Conservation (phyloP, 495 filamentous ascomycete species). For the Beverwykella pulmonaria region DNA sequence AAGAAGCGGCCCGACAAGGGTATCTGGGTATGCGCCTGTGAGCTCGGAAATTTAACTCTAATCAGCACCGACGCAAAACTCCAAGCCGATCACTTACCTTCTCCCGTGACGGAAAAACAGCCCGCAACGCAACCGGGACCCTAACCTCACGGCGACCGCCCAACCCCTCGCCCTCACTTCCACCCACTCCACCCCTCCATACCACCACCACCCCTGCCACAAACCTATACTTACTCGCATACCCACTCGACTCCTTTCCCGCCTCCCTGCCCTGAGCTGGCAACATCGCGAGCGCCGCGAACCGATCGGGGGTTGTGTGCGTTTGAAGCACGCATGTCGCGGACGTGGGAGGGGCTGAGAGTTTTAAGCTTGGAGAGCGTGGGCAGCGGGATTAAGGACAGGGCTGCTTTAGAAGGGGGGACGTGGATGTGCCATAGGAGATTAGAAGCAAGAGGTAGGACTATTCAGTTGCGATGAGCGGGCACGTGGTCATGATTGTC, state of each 20-base stretch:
- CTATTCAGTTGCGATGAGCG: slow-evolving; percentile 63
- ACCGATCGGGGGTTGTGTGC: slow-evolving; percentile 52
- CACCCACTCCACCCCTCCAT: slow-evolving; percentile 54
- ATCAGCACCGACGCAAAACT: slow-evolving; percentile 36
- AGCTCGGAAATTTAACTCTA: slow-evolving; percentile 47
- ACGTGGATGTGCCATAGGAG: slow-evolving; percentile 16
- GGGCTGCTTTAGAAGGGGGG: slow-evolving; percentile 31
- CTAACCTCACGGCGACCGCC: slow-evolving; percentile 52
- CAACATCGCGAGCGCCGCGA: slow-evolving; percentile 59
- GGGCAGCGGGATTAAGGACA: slow-evolving; percentile 45
- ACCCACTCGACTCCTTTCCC: slow-evolving; percentile 54
- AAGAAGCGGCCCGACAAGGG: slow-evolving; percentile 47
- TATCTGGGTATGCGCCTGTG: slow-evolving; percentile 19
- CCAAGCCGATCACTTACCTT: slow-evolving; percentile 12
- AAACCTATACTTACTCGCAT: slow-evolving; percentile 52
- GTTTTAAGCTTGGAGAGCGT: slow-evolving; percentile 46
- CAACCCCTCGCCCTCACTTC: no score
- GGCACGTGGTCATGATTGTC: slow-evolving; percentile 22
- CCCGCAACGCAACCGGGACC: slow-evolving; percentile 47
- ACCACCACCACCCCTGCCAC: slow-evolving; percentile 62
- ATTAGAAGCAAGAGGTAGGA: slow-evolving; percentile 56
- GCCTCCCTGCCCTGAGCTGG: slow-evolving; percentile 54
- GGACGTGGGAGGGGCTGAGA: slow-evolving; percentile 51
- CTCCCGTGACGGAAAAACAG: not conserved
- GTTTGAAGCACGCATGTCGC: slow-evolving; percentile 55